These are phyloP conservation scores for Pogostemon cablin DNA, from an alignment of 257 asterid species.

Conservation along the genomic window DNA sequence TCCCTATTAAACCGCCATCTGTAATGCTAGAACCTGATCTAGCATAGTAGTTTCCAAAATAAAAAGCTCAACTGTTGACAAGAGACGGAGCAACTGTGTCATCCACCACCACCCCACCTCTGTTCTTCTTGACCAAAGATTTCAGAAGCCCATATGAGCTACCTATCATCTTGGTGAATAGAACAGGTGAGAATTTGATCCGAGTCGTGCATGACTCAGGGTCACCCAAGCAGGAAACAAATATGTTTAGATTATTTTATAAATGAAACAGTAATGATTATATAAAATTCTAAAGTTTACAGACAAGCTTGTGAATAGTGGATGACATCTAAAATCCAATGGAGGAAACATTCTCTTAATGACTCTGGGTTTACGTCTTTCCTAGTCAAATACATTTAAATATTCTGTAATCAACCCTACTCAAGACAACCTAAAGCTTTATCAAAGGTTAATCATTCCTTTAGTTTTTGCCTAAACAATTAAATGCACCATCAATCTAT, in stretches of 20 bases:
- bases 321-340: neutral
- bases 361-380: slow-evolving; percentile 8
- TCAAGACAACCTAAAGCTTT: slow-evolving; percentile 23
- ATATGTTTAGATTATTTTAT: neutral
- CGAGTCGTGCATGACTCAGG: no score
- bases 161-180: no score
- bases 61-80: neutral
- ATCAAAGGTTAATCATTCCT: slow-evolving; percentile 42
- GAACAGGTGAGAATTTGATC: no score
- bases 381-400: slow-evolving; percentile 26
- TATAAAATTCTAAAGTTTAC: neutral
- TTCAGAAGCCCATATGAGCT: no score
- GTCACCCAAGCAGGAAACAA: neutral
- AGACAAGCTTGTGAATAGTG: slow-evolving; percentile 13
- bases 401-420: slow-evolving; percentile 28
- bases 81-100: no score
- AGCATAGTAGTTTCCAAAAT: neutral
- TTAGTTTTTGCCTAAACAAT: slow-evolving; percentile 43
- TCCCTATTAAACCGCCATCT: slow-evolving; percentile 31
- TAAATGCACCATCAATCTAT: slow-evolving; percentile 56
- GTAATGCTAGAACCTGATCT: slow-evolving; percentile 28
- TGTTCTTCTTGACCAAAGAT: no score
- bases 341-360: slow-evolving; percentile 14
- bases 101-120: no score
- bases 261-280: neutral